Conservation (phyloP, 2,329 filamentous ascomycete species). For the Chaetomiaceae sp. region DNA sequence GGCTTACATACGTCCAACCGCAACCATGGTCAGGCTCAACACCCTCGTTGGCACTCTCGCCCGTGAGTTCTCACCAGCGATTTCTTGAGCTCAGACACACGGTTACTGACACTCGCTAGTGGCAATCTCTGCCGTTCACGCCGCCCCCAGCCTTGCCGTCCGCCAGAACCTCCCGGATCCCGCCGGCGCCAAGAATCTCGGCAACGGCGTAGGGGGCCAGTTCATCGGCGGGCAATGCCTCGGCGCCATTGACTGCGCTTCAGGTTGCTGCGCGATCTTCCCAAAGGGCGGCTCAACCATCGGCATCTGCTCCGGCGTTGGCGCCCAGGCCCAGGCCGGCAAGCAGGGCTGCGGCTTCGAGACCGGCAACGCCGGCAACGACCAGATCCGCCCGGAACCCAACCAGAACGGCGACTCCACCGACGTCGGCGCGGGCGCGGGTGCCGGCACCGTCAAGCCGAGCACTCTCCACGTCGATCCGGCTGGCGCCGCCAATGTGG, state of each 20-base stretch:
- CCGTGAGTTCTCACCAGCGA: not conserved
- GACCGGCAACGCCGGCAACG: conserved; percentile 2
- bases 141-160: conserved; percentile 16
- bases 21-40: conserved; percentile 23
- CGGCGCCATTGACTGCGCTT: conserved; percentile 29
- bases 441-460: conserved; percentile 8
- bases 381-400: not conserved
- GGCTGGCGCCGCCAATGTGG: conserved; percentile 29
- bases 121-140: conserved; percentile 17
- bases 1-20: conserved; percentile 7
- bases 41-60: conserved; percentile 14
- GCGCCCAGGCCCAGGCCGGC: conserved; percentile 28
- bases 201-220: conserved; percentile 28
- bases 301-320: conserved; percentile 31
- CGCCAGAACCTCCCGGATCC: conserved; percentile 24
- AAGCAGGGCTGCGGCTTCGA: conserved; percentile 33
- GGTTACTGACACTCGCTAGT: conserved; percentile 12
- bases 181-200: conserved; percentile 28
- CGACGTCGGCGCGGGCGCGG: not conserved
- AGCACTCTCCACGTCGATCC: conserved; percentile 22
- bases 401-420: conserved; percentile 1
- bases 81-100: not conserved
- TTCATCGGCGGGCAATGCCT: conserved; percentile 32
- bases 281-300: conserved; percentile 21
- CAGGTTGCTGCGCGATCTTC: conserved; percentile 28